A percentile compares a stretch with the other conserved stretches of the same genome.
Evolutionary conservation across 495 filamentous ascomycete species (phyloP).

Genomic region (Margaritispora aquatica): DNA sequence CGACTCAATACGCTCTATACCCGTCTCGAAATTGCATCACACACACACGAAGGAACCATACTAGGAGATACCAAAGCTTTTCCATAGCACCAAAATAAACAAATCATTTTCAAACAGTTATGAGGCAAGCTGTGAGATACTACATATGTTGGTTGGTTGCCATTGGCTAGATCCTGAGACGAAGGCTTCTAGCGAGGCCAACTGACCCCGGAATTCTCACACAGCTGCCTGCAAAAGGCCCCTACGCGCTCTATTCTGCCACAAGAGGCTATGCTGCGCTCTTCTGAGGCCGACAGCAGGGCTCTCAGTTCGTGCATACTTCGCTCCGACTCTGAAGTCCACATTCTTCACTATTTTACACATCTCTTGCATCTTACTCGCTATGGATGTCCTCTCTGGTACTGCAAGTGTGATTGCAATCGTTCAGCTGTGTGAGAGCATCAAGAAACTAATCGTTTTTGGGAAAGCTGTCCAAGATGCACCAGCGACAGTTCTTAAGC

Average conservation of each 20-base stretch:
- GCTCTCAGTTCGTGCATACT: not conserved
- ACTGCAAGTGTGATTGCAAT: slow-evolving; percentile 3
- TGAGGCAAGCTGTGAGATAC: not conserved
- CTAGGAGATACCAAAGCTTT: not conserved
- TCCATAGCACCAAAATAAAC: not conserved
- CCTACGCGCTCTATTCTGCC: not conserved
- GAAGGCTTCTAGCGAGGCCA: slow-evolving; percentile 1
- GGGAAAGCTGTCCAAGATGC: slow-evolving; percentile 7
- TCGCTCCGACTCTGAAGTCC: not conserved
- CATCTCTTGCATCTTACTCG: not conserved
- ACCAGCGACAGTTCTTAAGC: not conserved
- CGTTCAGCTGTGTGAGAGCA: slow-evolving; percentile 6
- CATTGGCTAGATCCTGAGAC: not conserved
- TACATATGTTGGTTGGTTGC: not conserved
- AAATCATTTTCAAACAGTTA: not conserved
- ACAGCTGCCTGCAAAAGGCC: not conserved
- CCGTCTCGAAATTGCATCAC: no score
- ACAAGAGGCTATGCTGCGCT: not conserved
- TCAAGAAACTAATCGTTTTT: slow-evolving; percentile 10
- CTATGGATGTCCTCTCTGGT: slow-evolving; percentile 7
- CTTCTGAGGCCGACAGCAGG: not conserved
- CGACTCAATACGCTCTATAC: no score
- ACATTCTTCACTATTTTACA: not conserved
- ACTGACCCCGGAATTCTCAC: not conserved
- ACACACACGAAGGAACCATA: no score